phyloP scores from a whole-genome alignment of 108 stramenopile genomes.

The Cyclotella atomus region DNA sequence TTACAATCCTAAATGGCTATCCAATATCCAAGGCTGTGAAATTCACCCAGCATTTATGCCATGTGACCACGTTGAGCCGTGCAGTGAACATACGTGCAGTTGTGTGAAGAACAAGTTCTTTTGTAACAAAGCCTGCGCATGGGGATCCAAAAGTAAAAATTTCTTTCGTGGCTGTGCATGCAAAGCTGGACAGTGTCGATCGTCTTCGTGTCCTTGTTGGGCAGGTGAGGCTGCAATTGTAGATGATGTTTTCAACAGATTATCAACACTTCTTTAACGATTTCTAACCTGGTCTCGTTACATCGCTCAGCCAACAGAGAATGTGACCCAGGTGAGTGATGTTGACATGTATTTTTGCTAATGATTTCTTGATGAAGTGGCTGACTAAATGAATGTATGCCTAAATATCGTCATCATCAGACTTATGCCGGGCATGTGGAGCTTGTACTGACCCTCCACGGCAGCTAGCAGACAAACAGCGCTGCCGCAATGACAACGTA shows the following conservation, averaged over 20 bases:
- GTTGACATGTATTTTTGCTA: background rate
- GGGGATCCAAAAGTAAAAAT: constrained; percentile 60
- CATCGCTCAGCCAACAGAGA: constrained; percentile 55
- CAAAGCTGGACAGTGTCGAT: constrained; percentile 59
- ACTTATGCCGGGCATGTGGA: constrained; percentile 70
- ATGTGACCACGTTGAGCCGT: constrained; percentile 74
- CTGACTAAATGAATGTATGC: too few relatives aligned
- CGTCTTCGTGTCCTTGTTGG: constrained; percentile 74
- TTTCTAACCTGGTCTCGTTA: background rate
- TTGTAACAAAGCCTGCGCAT: constrained; percentile 81
- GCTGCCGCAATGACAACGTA: constrained; percentile 78
- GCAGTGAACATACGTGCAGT: constrained; percentile 64
- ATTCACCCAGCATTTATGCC: constrained; percentile 63
- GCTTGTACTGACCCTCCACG: constrained; percentile 70
- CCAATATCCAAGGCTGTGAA: constrained; percentile 36
- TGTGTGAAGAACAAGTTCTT: constrained; percentile 73
- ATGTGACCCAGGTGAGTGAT: constrained; percentile 79
- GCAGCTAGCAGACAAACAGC: constrained; percentile 46
- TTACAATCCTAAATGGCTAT: constrained; percentile 58
- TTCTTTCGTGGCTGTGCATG: constrained; percentile 81
- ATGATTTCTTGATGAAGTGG: background rate
- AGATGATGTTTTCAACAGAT: too few relatives aligned
- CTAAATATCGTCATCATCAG: constrained; percentile 12
- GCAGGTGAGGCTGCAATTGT: constrained; percentile 18
- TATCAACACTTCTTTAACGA: too few relatives aligned